Evolutionary conservation across 331 rosid species (phyloP).

Genomic region (Quercus phellos): DNA sequence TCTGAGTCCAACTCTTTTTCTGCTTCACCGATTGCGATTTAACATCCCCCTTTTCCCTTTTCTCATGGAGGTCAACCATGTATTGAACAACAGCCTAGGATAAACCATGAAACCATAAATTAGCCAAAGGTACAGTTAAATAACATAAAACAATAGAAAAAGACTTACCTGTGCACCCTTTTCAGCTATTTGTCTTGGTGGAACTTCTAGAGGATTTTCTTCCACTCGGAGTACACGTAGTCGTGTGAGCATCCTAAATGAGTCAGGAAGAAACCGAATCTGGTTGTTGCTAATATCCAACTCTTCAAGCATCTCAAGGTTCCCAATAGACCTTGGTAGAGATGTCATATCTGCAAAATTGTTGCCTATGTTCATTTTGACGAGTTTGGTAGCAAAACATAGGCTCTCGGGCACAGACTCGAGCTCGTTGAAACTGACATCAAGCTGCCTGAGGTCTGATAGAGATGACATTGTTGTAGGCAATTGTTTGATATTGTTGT

Average conservation of each 20-base stretch:
- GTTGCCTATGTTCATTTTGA: slow-evolving; percentile 79
- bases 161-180: slow-evolving; percentile 74
- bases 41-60: slow-evolving; percentile 47
- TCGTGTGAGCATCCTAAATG: slow-evolving; percentile 64
- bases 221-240: slow-evolving; percentile 64
- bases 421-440: slow-evolving; percentile 85
- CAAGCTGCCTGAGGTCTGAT: slow-evolving; percentile 65
- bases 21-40: slow-evolving; percentile 52
- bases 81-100: slow-evolving; percentile 80
- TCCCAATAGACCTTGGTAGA: slow-evolving; percentile 80
- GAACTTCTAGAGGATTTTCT: slow-evolving; percentile 87
- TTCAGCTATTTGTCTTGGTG: slow-evolving; percentile 69
- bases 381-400: slow-evolving; percentile 71
- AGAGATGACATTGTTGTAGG: slow-evolving; percentile 86
- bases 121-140: slow-evolving; percentile 4
- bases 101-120: slow-evolving; percentile 25
- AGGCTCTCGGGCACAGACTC: slow-evolving; percentile 86
- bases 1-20: slow-evolving; percentile 74
- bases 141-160: background rate
- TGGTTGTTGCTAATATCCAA: slow-evolving; percentile 89
- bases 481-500: slow-evolving; percentile 71
- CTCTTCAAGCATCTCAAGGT: slow-evolving; percentile 88
- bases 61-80: slow-evolving; percentile 63
- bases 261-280: slow-evolving; percentile 72
- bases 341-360: slow-evolving; percentile 76